A percentile compares a stretch with the other conserved stretches of the same genome.
Evolutionary conservation across 306 rosid species (phyloP).

Genomic region (Dryas drummondii): DNA sequence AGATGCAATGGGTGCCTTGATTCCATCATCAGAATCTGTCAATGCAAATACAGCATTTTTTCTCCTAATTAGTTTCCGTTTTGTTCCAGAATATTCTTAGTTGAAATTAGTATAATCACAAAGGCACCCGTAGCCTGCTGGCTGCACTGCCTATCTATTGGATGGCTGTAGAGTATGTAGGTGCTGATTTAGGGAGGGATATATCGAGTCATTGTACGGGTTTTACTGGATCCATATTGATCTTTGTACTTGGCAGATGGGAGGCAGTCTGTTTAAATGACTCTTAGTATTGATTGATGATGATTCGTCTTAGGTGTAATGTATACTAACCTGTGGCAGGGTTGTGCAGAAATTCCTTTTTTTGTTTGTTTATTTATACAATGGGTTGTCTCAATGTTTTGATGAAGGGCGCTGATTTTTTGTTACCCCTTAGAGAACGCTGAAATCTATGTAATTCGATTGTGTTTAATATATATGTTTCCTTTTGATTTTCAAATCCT

Average conservation of each 20-base stretch:
- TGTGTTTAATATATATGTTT: conserved; percentile 15
- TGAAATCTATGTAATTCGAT: conserved; percentile 17
- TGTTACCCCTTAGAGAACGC: conserved; percentile 26
- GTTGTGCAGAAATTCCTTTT: conserved; percentile 72
- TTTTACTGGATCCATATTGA: conserved; percentile 42
- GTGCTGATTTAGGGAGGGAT: conserved; percentile 71
- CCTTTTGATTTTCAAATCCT: neutral
- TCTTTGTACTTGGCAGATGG: conserved; percentile 34
- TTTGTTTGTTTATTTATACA: conserved; percentile 21
- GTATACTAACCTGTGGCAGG: conserved; percentile 53
- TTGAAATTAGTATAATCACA: conserved; percentile 43
- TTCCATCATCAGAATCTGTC: conserved; percentile 38
- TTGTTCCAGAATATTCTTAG: conserved; percentile 41
- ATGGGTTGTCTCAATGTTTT: conserved; percentile 35
- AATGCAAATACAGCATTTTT: conserved; percentile 43
- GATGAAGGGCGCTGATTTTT: conserved; percentile 22
- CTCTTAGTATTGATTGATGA: conserved; percentile 34
- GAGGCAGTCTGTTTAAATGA: conserved; percentile 43
- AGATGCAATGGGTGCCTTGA: conserved; percentile 37
- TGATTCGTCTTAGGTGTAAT: conserved; percentile 59
- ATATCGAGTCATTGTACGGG: conserved; percentile 51
- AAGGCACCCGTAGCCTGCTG: conserved; percentile 39
- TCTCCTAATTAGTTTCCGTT: conserved; percentile 43
- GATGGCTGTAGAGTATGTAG: conserved; percentile 75
- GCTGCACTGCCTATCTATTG: conserved; percentile 47